Evolutionary conservation across 768 basidiomycete genomes (phyloP).

Genomic region (Phlegmacium glaucopus): DNA sequence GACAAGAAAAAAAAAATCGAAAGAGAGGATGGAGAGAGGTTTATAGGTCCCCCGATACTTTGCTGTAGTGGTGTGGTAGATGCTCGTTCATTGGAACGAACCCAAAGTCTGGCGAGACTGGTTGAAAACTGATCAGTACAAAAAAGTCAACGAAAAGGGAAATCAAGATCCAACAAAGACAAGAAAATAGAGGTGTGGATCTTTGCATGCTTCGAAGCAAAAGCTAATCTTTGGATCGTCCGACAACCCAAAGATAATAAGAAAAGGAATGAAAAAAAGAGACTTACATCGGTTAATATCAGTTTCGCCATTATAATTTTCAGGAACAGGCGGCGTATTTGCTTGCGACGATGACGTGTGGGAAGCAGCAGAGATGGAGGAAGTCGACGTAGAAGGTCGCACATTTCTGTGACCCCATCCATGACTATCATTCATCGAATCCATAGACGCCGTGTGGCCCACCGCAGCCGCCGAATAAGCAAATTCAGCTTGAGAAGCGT

Average conservation of each 20-base stretch:
- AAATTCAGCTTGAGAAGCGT: constrained; percentile 70
- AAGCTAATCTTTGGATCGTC: too few relatives aligned
- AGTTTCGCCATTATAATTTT: constrained; percentile 63
- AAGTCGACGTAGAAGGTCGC: constrained; percentile 75
- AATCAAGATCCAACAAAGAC: constrained; percentile 1
- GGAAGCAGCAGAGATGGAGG: constrained; percentile 72
- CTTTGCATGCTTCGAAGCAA: not conserved
- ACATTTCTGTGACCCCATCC: constrained; percentile 51
- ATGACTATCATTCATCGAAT: constrained; percentile 41
- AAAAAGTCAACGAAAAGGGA: constrained; percentile 16
- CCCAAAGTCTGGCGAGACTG: constrained; percentile 84
- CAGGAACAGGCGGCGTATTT: constrained; percentile 74
- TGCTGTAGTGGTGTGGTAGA: constrained; percentile 60
- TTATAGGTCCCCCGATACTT: constrained; percentile 50
- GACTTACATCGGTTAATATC: constrained; percentile 85
- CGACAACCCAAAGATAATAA: constrained; percentile 8
- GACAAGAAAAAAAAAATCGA: not conserved
- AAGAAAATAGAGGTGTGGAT: not conserved
- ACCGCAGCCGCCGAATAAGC: constrained; percentile 65
- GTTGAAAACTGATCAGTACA: constrained; percentile 42
- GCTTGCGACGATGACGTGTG: constrained; percentile 79
- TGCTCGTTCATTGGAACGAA: constrained; percentile 83
- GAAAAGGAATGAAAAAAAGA: constrained; percentile 4
- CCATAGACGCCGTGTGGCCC: constrained; percentile 39
- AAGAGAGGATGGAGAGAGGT: constrained; percentile 6